Conservation (phyloP, 805 yeast species). For the Jamesozyma jinghongensis region DNA sequence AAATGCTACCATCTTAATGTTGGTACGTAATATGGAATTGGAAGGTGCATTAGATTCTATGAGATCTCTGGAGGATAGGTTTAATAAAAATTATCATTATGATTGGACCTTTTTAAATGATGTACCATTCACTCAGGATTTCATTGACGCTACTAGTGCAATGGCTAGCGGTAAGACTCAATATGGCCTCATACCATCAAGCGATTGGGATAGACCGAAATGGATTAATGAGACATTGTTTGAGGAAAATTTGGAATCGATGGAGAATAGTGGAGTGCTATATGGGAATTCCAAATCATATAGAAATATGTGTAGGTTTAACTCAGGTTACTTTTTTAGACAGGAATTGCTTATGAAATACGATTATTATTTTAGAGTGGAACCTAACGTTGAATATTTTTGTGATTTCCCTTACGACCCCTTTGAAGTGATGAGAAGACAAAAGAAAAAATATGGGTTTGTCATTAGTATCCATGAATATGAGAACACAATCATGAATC, state of each 20-base stretch:
- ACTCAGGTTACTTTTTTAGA: slow-evolving; percentile 82
- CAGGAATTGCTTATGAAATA: slow-evolving; percentile 62
- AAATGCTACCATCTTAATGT: slow-evolving; percentile 83
- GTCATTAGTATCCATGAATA: slow-evolving; percentile 79
- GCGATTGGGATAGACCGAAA: slow-evolving; percentile 74
- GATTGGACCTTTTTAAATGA: slow-evolving; percentile 78
- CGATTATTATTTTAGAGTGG: slow-evolving; percentile 92
- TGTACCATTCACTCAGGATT: slow-evolving; percentile 54
- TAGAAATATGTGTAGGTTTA: slow-evolving; percentile 93
- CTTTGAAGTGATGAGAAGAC: slow-evolving; percentile 68
- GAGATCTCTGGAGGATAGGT: slow-evolving; percentile 69
- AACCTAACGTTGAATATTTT: slow-evolving; percentile 79
- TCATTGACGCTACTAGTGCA: slow-evolving; percentile 48
- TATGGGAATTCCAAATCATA: slow-evolving; percentile 62
- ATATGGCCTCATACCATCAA: slow-evolving; percentile 56
- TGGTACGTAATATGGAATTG: slow-evolving; percentile 74
- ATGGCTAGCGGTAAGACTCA: slow-evolving; percentile 56
- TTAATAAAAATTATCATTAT: slow-evolving; percentile 55
- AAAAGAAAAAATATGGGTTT: slow-evolving; percentile 77
- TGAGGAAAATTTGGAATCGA: slow-evolving; percentile 37
- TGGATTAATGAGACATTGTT: slow-evolving; percentile 55
- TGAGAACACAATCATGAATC: slow-evolving; percentile 72
- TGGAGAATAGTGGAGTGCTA: slow-evolving; percentile 41
- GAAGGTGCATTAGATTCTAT: slow-evolving; percentile 66
- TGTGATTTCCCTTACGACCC: slow-evolving; percentile 86